Evolutionary conservation across 768 basidiomycete genomes (phyloP).

Genomic region (Neoboletus subvelutipes): DNA sequence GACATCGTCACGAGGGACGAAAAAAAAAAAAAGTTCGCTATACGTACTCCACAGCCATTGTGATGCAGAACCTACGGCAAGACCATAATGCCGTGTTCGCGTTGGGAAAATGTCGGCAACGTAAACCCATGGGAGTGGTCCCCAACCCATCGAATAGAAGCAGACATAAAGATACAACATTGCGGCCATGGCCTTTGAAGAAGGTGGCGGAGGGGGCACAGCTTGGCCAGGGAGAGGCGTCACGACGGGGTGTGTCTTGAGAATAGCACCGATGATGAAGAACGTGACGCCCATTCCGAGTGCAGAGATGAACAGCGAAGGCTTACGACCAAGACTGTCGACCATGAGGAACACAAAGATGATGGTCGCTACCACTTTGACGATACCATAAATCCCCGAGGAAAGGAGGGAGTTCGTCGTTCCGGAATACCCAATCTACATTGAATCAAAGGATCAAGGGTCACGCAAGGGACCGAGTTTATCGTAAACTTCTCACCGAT

Average conservation of each 20-base stretch:
- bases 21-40: not conserved
- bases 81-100: constrained; percentile 76
- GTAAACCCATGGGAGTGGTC: constrained; percentile 65
- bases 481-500: constrained; percentile 42
- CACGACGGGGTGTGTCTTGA: constrained; percentile 66
- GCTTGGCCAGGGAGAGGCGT: constrained; percentile 41
- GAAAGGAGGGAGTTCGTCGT: constrained; percentile 63
- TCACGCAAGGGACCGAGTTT: not conserved
- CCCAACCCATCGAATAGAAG: constrained; percentile 89
- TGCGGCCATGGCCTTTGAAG: constrained; percentile 77
- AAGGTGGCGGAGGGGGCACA: constrained; percentile 46
- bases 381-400: constrained; percentile 66
- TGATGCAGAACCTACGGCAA: constrained; percentile 69
- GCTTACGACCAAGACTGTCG: constrained; percentile 66
- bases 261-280: constrained; percentile 81
- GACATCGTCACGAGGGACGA: no score
- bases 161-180: constrained; percentile 86
- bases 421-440: constrained; percentile 64
- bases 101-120: constrained; percentile 88
- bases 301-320: constrained; percentile 69
- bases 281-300: constrained; percentile 78
- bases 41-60: constrained; percentile 82
- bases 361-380: constrained; percentile 66
- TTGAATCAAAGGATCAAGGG: not conserved
- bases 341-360: constrained; percentile 68